Conservation (phyloP, 2,329 filamentous ascomycete genomes). For the Penicillium psychrosexuale region DNA sequence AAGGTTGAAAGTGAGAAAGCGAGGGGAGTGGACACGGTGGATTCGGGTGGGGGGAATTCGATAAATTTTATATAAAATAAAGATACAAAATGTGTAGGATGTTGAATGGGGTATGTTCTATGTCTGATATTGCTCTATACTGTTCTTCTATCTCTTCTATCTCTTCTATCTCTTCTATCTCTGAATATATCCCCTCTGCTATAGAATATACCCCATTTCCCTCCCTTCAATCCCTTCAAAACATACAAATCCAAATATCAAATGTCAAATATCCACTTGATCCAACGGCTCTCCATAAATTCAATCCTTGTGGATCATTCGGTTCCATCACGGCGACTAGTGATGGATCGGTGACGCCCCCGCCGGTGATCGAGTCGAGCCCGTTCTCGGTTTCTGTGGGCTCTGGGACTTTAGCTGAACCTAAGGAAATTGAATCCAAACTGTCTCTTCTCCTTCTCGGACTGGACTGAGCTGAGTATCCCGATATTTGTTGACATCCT, state of each 20-base stretch:
- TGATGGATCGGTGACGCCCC: constrained; percentile 27
- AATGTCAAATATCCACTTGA: constrained; percentile 16
- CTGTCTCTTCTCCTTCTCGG: neutral
- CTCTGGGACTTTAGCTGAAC: constrained; percentile 16
- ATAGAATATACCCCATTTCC: neutral
- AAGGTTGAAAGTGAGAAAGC: neutral
- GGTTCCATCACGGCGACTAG: constrained; percentile 21
- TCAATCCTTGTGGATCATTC: constrained; percentile 19
- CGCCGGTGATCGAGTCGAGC: constrained; percentile 26
- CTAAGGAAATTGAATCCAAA: neutral
- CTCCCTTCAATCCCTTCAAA: too few species aligned
- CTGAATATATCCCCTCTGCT: neutral
- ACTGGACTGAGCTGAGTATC: neutral
- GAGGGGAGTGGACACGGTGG: constrained; percentile 8
- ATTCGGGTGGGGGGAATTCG: constrained; percentile 1
- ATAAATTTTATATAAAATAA: neutral
- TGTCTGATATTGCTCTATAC: too few species aligned
- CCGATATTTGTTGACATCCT: neutral
- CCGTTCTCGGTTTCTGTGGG: constrained; percentile 11
- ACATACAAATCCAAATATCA: too few species aligned
- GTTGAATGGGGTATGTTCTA: too few species aligned
- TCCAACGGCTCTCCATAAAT: constrained; percentile 26
- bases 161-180: neutral
- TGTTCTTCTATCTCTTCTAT: too few species aligned
- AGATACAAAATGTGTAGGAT: too few species aligned